Evolutionary conservation across 1,284 basidiomycete genomes (phyloP).

Genomic region (Puccinia hordei): DNA sequence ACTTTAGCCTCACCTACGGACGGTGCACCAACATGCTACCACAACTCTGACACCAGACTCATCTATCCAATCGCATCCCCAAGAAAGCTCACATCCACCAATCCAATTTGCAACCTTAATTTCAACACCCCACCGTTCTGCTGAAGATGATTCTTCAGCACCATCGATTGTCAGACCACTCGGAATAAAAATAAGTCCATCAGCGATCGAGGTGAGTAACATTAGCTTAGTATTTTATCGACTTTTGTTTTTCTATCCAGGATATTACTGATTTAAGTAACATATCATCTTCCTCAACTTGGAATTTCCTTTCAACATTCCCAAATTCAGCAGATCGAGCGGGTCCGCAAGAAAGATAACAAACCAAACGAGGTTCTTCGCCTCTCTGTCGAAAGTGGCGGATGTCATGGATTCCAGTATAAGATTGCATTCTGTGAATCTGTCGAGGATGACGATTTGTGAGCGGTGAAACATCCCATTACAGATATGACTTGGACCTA

Average conservation of each 20-base stretch:
- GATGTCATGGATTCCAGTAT: conserved; percentile 91
- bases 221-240: neutral
- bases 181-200: conserved; percentile 25
- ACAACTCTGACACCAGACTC: neutral
- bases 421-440: conserved; percentile 74
- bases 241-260: neutral
- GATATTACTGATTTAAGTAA: neutral
- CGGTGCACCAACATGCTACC: conserved; percentile 3
- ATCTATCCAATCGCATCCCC: neutral
- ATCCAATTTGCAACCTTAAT: neutral
- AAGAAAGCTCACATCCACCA: neutral
- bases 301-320: neutral
- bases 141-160: conserved; percentile 5
- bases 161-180: neutral
- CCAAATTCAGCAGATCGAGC: conserved; percentile 23
- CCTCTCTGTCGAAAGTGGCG: conserved; percentile 80
- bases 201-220: conserved; percentile 25
- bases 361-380: conserved; percentile 69
- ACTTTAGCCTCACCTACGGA: neutral
- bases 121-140: neutral
- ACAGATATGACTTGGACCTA: conserved; percentile 31
- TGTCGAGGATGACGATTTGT: conserved; percentile 76
- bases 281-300: conserved; percentile 4
- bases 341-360: conserved; percentile 15
- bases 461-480: conserved; percentile 57